Conservation (phyloP, 148 eudicot species). For the Cornus kousa region DNA sequence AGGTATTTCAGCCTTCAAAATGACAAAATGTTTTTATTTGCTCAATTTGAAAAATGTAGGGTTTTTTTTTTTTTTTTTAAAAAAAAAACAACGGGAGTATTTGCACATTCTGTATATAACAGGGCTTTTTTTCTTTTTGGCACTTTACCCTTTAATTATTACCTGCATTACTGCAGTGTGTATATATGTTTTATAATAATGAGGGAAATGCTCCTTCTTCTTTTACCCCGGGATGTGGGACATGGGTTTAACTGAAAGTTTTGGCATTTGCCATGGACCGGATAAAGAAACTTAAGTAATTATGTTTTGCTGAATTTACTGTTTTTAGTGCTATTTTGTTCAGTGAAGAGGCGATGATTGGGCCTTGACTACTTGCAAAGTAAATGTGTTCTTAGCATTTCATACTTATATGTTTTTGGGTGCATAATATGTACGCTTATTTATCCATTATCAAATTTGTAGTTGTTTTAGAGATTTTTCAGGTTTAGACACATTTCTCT, state of each 20-base stretch:
- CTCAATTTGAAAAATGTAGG: no score
- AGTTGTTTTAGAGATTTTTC: neutral
- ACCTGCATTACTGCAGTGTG: no score
- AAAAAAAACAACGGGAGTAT: no score
- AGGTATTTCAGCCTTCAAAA: no score
- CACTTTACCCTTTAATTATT: no score
- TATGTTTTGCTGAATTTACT: no score
- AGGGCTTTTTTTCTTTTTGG: no score
- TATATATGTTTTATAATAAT: no score
- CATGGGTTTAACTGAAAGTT: neutral
- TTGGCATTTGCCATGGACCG: neutral
- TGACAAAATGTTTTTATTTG: no score
- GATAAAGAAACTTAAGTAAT: neutral
- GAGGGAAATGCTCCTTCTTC: neutral
- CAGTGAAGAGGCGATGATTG: neutral
- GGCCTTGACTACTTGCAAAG: neutral
- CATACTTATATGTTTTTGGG: neutral
- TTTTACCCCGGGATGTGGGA: neutral
- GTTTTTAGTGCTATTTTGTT: neutral
- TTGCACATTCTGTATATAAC: no score
- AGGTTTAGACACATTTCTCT: neutral
- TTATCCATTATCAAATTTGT: neutral
- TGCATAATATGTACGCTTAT: neutral
- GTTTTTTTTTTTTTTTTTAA: no score
- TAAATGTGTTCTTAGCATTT: neutral